phyloP scores from a whole-genome alignment of 2,329 filamentous ascomycete genomes.

The Diplocarpon rosae region DNA sequence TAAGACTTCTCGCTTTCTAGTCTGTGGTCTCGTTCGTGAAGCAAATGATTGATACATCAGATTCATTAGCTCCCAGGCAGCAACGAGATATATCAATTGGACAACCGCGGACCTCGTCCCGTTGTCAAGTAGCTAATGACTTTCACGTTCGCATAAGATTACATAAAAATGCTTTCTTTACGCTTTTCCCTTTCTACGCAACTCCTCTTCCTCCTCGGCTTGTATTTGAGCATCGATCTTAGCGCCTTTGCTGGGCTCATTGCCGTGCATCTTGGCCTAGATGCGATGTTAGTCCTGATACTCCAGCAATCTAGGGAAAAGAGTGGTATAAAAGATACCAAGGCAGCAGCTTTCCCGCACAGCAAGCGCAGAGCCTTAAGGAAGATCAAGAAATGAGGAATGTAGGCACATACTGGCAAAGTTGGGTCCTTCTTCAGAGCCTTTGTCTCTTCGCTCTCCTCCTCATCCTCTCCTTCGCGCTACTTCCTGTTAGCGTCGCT shows the following conservation, averaged over 20 bases:
- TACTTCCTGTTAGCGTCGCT: slow-evolving; percentile 16
- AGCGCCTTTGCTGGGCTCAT: slow-evolving; percentile 61
- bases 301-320: background rate
- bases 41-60: too few species aligned
- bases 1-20: too few species aligned
- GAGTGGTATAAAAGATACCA: background rate
- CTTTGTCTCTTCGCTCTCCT: slow-evolving; percentile 24
- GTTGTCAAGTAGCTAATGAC: too few species aligned
- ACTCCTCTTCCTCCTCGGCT: slow-evolving; percentile 54
- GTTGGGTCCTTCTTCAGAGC: slow-evolving; percentile 41
- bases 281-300: background rate
- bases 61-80: too few species aligned
- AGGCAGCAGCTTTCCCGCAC: background rate
- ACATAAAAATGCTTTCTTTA: slow-evolving; percentile 13
- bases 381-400: too few species aligned
- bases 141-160: too few species aligned
- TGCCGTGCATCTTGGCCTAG: slow-evolving; percentile 54
- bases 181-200: slow-evolving; percentile 47
- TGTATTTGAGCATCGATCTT: slow-evolving; percentile 59
- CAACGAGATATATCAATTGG: too few species aligned
- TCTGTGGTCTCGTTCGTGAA: too few species aligned
- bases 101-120: too few species aligned
- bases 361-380: background rate
- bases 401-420: slow-evolving; percentile 35
- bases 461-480: slow-evolving; percentile 34